Percentiles rank a stretch among this genome's conserved stretches.
These are phyloP conservation scores for Colletotrichum orbiculare DNA, from an alignment of 2,329 filamentous ascomycete species.

Conservation along the genomic window DNA sequence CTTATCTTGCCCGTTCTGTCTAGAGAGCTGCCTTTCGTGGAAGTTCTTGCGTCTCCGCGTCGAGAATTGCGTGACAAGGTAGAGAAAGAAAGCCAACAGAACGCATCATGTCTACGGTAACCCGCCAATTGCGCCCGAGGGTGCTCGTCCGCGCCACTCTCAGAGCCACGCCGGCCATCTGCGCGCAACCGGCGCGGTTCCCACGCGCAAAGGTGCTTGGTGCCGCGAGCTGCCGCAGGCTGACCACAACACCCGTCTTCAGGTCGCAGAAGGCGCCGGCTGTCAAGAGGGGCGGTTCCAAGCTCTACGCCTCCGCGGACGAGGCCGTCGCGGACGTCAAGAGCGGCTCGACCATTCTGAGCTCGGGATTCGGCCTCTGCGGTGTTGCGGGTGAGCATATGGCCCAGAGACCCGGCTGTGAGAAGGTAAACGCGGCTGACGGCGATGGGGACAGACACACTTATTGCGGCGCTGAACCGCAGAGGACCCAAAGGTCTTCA, in stretches of 20 bases:
- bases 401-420: constrained; percentile 11
- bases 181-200: constrained; percentile 30
- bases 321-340: constrained; percentile 77
- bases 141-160: constrained; percentile 26
- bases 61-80: too few species aligned
- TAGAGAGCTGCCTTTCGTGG: not conserved
- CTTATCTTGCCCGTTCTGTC: not conserved
- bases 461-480: constrained; percentile 75
- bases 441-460: constrained; percentile 63
- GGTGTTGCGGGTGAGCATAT: constrained; percentile 71
- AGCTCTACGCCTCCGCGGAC: constrained; percentile 67
- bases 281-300: constrained; percentile 51
- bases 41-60: too few species aligned
- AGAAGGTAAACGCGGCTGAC: not conserved
- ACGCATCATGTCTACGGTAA: constrained; percentile 20
- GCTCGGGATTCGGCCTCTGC: constrained; percentile 85
- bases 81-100: not conserved
- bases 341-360: constrained; percentile 77
- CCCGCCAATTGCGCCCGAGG: constrained; percentile 31
- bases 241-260: constrained; percentile 12
- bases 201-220: constrained; percentile 24
- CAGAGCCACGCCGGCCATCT: constrained; percentile 10
- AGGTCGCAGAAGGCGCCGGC: constrained; percentile 29
- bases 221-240: constrained; percentile 21
- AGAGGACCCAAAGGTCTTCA: constrained; percentile 71